These are phyloP conservation scores for Aspergillus ellipticus DNA, from an alignment of 495 filamentous ascomycete genomes.

Conservation along the genomic window DNA sequence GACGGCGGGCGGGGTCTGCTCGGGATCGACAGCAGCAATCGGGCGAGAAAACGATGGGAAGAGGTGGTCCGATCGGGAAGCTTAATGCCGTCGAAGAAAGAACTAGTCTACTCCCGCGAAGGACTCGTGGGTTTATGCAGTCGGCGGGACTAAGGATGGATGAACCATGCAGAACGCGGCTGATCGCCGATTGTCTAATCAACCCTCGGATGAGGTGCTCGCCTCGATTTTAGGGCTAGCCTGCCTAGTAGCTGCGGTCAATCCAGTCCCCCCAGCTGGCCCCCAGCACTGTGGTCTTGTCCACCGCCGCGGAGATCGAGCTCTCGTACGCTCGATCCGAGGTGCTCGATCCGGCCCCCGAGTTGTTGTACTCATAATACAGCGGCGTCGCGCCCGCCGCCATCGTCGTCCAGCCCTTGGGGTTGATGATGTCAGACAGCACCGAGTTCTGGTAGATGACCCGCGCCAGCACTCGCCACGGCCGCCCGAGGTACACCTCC, in stretches of 20 bases:
- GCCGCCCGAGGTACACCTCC: constrained; percentile 61
- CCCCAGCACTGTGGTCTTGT: constrained; percentile 50
- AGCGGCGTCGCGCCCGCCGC: constrained; percentile 44
- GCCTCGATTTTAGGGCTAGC: neutral
- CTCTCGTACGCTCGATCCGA: constrained; percentile 51
- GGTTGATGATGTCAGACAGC: constrained; percentile 55
- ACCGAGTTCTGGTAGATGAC: constrained; percentile 62
- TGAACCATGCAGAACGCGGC: neutral
- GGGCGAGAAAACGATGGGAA: neutral
- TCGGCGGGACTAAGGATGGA: too few species aligned
- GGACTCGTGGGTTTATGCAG: too few species aligned
- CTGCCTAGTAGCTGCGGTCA: constrained; percentile 22
- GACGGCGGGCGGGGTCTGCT: neutral
- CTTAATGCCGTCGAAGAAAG: too few species aligned
- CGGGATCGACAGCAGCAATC: neutral
- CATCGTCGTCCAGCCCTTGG: constrained; percentile 54
- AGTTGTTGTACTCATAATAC: constrained; percentile 60
- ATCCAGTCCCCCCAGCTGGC: constrained; percentile 43
- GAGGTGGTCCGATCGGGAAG: too few species aligned
- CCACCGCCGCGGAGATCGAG: constrained; percentile 43
- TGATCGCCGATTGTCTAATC: neutral
- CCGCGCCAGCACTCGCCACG: constrained; percentile 60
- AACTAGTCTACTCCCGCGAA: too few species aligned
- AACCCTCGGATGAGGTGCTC: neutral
- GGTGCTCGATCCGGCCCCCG: constrained; percentile 53